Evolutionary conservation across 2,329 filamentous ascomycete species (phyloP), one percentile per base, ranked within the genome.

Genomic region (Xylariaceae sp.): DNA sequence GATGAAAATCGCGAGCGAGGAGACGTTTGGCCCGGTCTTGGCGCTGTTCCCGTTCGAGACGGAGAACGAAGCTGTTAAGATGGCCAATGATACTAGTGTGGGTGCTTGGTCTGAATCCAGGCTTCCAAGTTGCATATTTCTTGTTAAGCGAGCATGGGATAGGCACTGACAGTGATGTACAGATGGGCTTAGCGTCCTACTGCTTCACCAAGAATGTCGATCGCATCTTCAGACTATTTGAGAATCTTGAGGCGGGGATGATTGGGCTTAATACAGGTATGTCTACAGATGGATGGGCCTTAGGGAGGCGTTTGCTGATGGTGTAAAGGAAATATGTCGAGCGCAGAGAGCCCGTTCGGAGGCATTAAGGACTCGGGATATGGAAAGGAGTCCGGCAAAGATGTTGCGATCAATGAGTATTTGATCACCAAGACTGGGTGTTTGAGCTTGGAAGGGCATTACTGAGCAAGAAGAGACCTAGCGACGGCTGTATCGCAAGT

Each of bases 181-280:
- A 66, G 65, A 83, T 84, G 77, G 82, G 82, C 6, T 71, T 84
- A 38, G 78, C 80, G 2, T 78, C 75, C 42, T 82, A 83, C 53
- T 76, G 77, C 58, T 82, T 83, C 65, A 83, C 80, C 5, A 81
- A 82, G 70, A 79, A 83, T 58, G 69, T 81, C 10, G 78, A 83
- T 60, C 73, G 81, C 1, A 71, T 78, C 49, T 84, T 79, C 77
- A 71, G 81, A 39, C 63, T 84, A 58, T 75, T 83, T 51, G 81
- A 84, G 66, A 80, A 78, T 50, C 69, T 85, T 3, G 80, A 85
- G 63, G 80, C 81, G 5, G 82, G 73, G 47, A 70, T 74, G 69
- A 72, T 75, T 16, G 73, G 71, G 18, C 31, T 75, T 40, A 71
- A 72, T 46, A 69, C 76, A 57, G 75, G 80, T 77, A 62, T 60